phyloP scores from a whole-genome alignment of 306 rosid genomes.

The Cyamopsis tetragonoloba region DNA sequence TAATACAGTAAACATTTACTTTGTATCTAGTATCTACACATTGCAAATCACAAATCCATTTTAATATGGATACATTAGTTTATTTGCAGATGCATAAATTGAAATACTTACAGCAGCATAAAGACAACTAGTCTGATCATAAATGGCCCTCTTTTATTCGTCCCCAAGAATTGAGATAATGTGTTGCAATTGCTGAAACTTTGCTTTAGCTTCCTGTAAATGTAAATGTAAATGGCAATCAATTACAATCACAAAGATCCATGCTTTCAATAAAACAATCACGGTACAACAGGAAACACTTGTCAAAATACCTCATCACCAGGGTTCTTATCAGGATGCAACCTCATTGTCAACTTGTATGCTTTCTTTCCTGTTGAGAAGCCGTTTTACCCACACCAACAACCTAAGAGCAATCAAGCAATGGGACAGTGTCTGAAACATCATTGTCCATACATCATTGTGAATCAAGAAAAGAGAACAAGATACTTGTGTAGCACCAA shows the following conservation, averaged over 20 bases:
- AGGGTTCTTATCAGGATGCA: conserved; percentile 93
- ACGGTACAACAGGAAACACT: not conserved
- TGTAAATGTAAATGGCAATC: too few species aligned
- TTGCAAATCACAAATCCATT: not conserved
- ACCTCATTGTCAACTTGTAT: conserved; percentile 78
- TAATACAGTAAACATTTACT: not conserved
- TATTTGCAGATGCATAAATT: not conserved
- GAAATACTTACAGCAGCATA: conserved; percentile 62
- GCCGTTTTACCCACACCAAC: conserved; percentile 68
- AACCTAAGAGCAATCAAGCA: conserved; percentile 25
- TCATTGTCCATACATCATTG: not conserved
- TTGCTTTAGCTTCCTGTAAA: conserved; percentile 72
- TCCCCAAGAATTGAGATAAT: conserved; percentile 74
- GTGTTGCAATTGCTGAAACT: conserved; percentile 76
- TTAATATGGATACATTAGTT: not conserved
- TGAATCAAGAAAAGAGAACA: too few species aligned
- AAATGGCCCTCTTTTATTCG: conserved; percentile 63
- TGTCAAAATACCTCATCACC: conserved; percentile 59
- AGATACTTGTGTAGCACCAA: too few species aligned
- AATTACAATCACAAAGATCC: not conserved
- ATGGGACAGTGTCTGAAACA: not conserved
- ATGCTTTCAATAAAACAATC: not conserved
- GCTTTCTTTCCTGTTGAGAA: conserved; percentile 89
- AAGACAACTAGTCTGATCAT: conserved; percentile 71
- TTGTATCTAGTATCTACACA: not conserved